These are phyloP conservation scores for Lodderomyces pseudojiufengensis DNA, from an alignment of 1,139 yeast genomes.

Conservation along the genomic window DNA sequence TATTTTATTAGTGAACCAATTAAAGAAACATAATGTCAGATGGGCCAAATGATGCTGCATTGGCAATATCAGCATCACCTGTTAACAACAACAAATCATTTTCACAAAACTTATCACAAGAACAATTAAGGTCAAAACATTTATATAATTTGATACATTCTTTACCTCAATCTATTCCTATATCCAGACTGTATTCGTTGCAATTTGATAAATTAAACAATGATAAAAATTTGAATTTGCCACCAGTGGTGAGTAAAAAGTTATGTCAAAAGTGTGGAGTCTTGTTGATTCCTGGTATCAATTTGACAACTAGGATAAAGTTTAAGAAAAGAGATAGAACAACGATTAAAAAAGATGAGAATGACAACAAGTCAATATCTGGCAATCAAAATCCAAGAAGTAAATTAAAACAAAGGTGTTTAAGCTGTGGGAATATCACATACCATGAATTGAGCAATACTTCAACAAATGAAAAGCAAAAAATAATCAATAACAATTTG, in stretches of 20 bases:
- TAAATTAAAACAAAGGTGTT: slow-evolving; percentile 1
- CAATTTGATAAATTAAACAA: slow-evolving; percentile 21
- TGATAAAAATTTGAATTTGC: slow-evolving; percentile 26
- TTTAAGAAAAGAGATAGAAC: slow-evolving; percentile 11
- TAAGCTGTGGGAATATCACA: slow-evolving; percentile 1
- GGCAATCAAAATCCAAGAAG: neutral
- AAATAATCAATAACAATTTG: too few relatives aligned
- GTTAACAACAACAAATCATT: neutral
- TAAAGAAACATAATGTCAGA: too few relatives aligned
- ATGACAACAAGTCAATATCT: slow-evolving; percentile 1
- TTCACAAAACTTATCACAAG: slow-evolving; percentile 9
- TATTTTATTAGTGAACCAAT: too few relatives aligned
- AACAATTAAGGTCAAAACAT: slow-evolving; percentile 25
- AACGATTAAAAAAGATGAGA: slow-evolving; percentile 4
- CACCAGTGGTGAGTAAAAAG: slow-evolving; percentile 23
- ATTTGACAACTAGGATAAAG: slow-evolving; percentile 21
- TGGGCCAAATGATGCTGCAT: too few relatives aligned
- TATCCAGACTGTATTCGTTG: slow-evolving; percentile 24
- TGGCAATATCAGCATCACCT: neutral
- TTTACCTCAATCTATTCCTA: slow-evolving; percentile 20
- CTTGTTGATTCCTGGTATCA: slow-evolving; percentile 45
- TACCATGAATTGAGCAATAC: neutral
- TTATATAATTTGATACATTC: slow-evolving; percentile 30
- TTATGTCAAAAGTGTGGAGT: slow-evolving; percentile 47
- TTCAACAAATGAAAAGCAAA: slow-evolving; percentile 1